Conservation (phyloP, 2,329 filamentous ascomycete genomes). For the Sordariomycetes sp. region DNA sequence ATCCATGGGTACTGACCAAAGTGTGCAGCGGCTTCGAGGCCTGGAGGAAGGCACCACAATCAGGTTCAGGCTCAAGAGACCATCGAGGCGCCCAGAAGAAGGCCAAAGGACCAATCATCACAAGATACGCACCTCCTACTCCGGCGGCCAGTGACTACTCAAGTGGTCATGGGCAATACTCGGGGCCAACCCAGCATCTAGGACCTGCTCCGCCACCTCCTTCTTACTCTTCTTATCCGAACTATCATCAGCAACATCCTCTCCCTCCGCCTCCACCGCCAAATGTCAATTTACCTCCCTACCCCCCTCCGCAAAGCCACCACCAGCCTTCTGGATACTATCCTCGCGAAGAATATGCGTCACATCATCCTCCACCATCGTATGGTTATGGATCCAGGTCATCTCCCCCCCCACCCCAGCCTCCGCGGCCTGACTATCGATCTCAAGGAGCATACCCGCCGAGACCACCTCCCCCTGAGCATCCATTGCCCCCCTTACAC, state of each 20-base stretch:
- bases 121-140: conserved; percentile 12
- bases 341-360: too few species aligned
- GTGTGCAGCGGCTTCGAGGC: neutral
- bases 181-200: too few species aligned
- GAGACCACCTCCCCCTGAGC: neutral
- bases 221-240: neutral
- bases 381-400: neutral
- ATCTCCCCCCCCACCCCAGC: neutral
- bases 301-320: too few species aligned
- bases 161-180: too few species aligned
- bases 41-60: conserved; percentile 5
- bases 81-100: neutral
- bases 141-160: too few species aligned
- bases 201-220: too few species aligned
- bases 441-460: too few species aligned
- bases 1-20: too few species aligned
- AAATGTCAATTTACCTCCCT: too few species aligned
- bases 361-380: conserved; percentile 2
- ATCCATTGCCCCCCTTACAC: neutral
- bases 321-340: too few species aligned
- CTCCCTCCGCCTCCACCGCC: neutral
- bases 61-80: conserved; percentile 5
- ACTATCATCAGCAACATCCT: neutral
- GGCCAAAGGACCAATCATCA: conserved; percentile 19
- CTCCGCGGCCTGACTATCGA: too few species aligned